These are phyloP conservation scores for Phyllachora maydis DNA, from an alignment of 2,329 filamentous ascomycete genomes.

Conservation along the genomic window DNA sequence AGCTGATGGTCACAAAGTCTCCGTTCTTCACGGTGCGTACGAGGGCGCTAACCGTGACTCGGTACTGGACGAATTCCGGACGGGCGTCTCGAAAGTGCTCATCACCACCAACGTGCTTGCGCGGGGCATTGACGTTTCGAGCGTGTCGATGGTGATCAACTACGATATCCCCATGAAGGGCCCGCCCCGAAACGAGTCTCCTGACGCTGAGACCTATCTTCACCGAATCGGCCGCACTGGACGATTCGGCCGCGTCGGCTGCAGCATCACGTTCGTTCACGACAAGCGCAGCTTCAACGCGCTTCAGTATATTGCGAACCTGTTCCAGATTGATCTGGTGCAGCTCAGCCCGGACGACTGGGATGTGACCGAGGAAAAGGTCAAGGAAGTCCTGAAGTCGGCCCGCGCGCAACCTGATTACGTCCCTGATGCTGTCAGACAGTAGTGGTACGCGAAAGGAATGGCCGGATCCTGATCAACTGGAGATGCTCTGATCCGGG, in stretches of 20 bases:
- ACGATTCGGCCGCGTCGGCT: slow-evolving; percentile 88
- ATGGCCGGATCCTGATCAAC: slow-evolving; percentile 6
- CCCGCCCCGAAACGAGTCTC: slow-evolving; percentile 47
- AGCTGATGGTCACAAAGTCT: slow-evolving; percentile 77
- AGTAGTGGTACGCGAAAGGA: slow-evolving; percentile 4
- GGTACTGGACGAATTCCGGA: slow-evolving; percentile 72
- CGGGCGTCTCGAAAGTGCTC: slow-evolving; percentile 76
- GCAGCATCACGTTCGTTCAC: slow-evolving; percentile 86
- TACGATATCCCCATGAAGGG: slow-evolving; percentile 72
- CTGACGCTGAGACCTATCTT: slow-evolving; percentile 88
- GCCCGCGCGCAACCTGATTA: slow-evolving; percentile 35
- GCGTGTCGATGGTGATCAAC: slow-evolving; percentile 95
- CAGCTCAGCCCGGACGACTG: slow-evolving; percentile 72
- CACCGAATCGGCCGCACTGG: slow-evolving; percentile 96
- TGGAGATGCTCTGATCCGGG: no score
- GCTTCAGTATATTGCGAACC: slow-evolving; percentile 57
- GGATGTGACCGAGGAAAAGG: slow-evolving; percentile 69
- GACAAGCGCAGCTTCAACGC: slow-evolving; percentile 65
- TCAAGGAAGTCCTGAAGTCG: slow-evolving; percentile 65
- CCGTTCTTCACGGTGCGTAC: slow-evolving; percentile 70
- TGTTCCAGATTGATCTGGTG: slow-evolving; percentile 65
- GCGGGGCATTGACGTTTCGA: slow-evolving; percentile 82
- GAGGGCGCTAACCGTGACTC: slow-evolving; percentile 68
- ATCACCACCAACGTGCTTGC: slow-evolving; percentile 96
- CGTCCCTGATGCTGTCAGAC: slow-evolving; percentile 14